Evolutionary conservation across 495 filamentous ascomycete species (phyloP).

Genomic region (Barbatosphaeria neglecta): DNA sequence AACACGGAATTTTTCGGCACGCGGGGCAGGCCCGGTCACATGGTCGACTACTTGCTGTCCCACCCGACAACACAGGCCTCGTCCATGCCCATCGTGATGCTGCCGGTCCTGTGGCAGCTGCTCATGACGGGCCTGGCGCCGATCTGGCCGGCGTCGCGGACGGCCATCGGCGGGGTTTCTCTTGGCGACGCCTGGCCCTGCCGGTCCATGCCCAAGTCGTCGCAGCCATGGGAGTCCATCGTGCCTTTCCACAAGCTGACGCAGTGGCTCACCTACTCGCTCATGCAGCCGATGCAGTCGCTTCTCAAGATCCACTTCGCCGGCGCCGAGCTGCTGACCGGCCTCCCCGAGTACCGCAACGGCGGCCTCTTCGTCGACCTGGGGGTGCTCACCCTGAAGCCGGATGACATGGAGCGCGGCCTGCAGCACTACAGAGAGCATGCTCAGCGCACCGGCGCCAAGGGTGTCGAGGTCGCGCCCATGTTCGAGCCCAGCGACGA

Average conservation of each 20-base stretch:
- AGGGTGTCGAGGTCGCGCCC: constrained; percentile 57
- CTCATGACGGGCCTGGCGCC: constrained; percentile 77
- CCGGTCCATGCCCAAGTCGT: constrained; percentile 61
- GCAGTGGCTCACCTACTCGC: constrained; percentile 80
- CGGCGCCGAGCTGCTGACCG: constrained; percentile 67
- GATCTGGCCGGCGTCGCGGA: constrained; percentile 86
- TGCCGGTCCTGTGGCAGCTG: constrained; percentile 86
- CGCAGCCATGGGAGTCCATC: constrained; percentile 84
- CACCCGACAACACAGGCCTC: constrained; percentile 81
- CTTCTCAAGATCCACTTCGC: constrained; percentile 67
- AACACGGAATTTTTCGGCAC: constrained; percentile 79
- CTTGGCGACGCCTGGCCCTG: constrained; percentile 95
- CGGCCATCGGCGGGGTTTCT: constrained; percentile 74
- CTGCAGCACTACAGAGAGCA: constrained; percentile 62
- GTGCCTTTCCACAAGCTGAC: constrained; percentile 91
- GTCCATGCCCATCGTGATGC: constrained; percentile 71
- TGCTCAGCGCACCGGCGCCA: constrained; percentile 61
- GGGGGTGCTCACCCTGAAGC: constrained; percentile 67
- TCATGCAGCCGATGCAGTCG: constrained; percentile 78
- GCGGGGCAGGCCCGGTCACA: constrained; percentile 79
- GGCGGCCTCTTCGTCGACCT: constrained; percentile 77
- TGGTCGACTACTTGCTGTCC: constrained; percentile 90
- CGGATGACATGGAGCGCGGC: constrained; percentile 50
- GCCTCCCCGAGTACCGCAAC: constrained; percentile 79
- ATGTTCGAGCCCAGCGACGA: constrained; percentile 71